Conservation (phyloP, 1,139 yeast species). For the Lodderomyces metapsilosis region DNA sequence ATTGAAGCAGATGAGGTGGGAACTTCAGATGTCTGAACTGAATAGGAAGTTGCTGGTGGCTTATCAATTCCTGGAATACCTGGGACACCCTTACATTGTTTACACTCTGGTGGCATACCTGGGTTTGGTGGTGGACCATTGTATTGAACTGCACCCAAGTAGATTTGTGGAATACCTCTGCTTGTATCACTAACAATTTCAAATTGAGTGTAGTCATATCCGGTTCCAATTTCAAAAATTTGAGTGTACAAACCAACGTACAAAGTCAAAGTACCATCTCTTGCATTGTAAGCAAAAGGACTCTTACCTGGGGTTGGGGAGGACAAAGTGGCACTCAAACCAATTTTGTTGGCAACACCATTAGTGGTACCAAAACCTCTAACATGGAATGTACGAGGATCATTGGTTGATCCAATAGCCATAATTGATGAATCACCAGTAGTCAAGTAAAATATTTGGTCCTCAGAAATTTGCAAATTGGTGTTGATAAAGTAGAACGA, state of each 20-base stretch:
- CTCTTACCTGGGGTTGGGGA: background rate
- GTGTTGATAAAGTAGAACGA: constrained; percentile 20
- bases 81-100: constrained; percentile 15
- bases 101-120: constrained; percentile 9
- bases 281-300: background rate
- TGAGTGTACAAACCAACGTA: background rate
- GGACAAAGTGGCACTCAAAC: constrained; percentile 5
- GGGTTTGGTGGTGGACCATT: constrained; percentile 19
- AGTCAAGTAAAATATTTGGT: constrained; percentile 24
- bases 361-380: constrained; percentile 10
- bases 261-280: constrained; percentile 1
- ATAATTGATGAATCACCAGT: constrained; percentile 18
- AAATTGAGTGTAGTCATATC: constrained; percentile 16
- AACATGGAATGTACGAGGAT: constrained; percentile 21
- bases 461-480: constrained; percentile 14
- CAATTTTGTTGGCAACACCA: constrained; percentile 8
- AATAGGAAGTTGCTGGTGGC: background rate
- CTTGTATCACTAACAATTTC: constrained; percentile 18
- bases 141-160: too few relatives aligned
- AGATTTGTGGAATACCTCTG: constrained; percentile 14
- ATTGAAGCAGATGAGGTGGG: background rate
- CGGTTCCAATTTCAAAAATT: constrained; percentile 9
- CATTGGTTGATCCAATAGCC: constrained; percentile 18
- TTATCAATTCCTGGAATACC: constrained; percentile 12
- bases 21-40: background rate